Evolutionary conservation across 257 asterid species (phyloP).

Genomic region (Nicotiana paniculata): DNA sequence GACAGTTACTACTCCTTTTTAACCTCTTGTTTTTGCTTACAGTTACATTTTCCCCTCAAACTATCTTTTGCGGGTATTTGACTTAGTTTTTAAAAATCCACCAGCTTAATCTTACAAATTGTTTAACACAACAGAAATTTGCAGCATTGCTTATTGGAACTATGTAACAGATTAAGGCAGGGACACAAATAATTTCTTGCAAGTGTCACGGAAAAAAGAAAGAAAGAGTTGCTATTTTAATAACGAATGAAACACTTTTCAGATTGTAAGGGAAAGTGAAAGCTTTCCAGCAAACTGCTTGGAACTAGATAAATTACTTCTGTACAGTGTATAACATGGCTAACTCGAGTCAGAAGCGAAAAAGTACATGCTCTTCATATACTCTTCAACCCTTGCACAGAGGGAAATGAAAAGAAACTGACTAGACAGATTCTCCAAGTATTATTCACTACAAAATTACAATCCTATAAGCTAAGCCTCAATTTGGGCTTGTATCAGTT

Average conservation of each 20-base stretch:
- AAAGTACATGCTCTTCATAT: not conserved
- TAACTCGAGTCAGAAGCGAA: not conserved
- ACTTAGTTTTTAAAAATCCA: not conserved
- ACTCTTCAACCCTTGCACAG: not conserved
- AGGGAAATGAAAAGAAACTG: not conserved
- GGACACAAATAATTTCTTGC: too few relatives aligned
- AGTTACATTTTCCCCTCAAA: not conserved
- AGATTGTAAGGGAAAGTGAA: too few relatives aligned
- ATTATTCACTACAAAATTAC: not conserved
- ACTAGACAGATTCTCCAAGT: not conserved
- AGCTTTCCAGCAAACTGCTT: not conserved
- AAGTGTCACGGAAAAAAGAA: too few relatives aligned
- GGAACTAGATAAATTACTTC: not conserved
- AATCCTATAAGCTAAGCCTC: conserved; percentile 4
- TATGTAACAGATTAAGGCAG: too few relatives aligned
- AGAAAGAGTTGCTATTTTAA: too few relatives aligned
- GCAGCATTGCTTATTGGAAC: not conserved
- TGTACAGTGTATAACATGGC: not conserved
- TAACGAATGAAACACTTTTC: too few relatives aligned
- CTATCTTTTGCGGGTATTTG: not conserved
- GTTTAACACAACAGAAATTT: not conserved
- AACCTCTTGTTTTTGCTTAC: not conserved
- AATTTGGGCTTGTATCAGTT: not conserved
- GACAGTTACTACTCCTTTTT: not conserved
- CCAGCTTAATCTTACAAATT: not conserved